Evolutionary conservation across 2,329 filamentous ascomycete species (phyloP).

Genomic region (Neonectria hederae): DNA sequence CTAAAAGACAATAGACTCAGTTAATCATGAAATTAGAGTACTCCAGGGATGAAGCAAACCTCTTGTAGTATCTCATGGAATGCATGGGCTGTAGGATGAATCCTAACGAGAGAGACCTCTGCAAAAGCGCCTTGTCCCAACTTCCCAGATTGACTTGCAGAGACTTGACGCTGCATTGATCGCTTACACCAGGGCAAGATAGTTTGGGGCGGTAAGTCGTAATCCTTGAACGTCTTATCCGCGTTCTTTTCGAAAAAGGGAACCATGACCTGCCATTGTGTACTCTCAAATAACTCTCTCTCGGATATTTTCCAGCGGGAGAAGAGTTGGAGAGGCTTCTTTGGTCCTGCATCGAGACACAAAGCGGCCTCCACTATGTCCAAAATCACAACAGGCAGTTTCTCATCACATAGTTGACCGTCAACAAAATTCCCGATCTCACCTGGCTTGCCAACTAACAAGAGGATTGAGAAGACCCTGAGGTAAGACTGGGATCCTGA

Average conservation of each 20-base stretch:
- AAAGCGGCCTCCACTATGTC: neutral
- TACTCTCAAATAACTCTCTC: neutral
- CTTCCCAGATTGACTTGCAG: neutral
- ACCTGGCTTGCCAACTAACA: neutral
- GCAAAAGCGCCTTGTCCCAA: neutral
- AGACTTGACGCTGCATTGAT: neutral
- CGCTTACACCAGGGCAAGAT: constrained; percentile 2
- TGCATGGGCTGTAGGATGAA: constrained; percentile 9
- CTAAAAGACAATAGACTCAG: neutral
- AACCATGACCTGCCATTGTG: constrained; percentile 4
- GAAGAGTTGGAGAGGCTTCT: neutral
- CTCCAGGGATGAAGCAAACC: neutral
- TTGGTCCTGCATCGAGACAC: neutral
- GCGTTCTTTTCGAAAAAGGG: neutral
- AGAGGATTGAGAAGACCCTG: constrained; percentile 3
- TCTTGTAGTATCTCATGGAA: neutral
- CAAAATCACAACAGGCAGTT: neutral
- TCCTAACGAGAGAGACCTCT: neutral
- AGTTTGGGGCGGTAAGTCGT: neutral
- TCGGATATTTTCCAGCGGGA: neutral
- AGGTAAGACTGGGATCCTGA: neutral
- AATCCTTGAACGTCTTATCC: neutral
- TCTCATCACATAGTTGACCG: neutral
- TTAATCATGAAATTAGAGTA: neutral
- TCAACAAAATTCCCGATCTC: constrained; percentile 4